These are phyloP conservation scores for Gossypium aridum DNA, from an alignment of 441 rosid species.

Conservation along the genomic window DNA sequence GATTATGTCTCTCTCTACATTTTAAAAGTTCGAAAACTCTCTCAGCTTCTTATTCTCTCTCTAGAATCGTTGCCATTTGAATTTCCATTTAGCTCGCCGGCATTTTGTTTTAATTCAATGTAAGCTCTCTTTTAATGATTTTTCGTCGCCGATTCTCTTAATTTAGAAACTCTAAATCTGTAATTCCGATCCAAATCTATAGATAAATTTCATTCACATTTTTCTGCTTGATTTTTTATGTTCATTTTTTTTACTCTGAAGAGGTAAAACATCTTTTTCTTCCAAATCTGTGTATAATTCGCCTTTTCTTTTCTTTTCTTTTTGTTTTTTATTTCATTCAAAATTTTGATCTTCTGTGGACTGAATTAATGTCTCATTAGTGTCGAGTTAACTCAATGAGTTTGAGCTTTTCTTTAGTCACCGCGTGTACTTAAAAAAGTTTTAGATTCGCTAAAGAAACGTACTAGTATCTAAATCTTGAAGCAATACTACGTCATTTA, in stretches of 20 bases:
- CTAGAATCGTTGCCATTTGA: conserved; percentile 13
- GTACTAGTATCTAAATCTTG: background rate
- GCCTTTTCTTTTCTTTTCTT: background rate
- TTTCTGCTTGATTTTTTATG: conserved; percentile 7
- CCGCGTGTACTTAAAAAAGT: background rate
- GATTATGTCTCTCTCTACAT: background rate
- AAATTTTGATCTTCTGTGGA: background rate
- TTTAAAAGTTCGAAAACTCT: background rate
- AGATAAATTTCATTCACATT: conserved; percentile 10
- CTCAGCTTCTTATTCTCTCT: background rate
- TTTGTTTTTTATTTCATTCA: background rate
- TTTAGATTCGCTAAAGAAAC: conserved; percentile 5
- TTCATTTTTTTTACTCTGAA: conserved; percentile 8
- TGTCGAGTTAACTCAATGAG: background rate
- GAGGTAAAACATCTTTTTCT: background rate
- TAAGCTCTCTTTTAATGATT: conserved; percentile 1
- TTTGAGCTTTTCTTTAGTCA: background rate
- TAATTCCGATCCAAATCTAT: background rate
- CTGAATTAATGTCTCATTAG: background rate
- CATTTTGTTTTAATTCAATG: conserved; percentile 7
- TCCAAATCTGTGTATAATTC: background rate
- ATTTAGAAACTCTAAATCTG: background rate
- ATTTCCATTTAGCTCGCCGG: conserved; percentile 14
- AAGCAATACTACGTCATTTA: background rate
- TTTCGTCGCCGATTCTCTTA: background rate